These are phyloP conservation scores for Aphanocladium album DNA, from an alignment of 2,329 filamentous ascomycete genomes.

Conservation along the genomic window DNA sequence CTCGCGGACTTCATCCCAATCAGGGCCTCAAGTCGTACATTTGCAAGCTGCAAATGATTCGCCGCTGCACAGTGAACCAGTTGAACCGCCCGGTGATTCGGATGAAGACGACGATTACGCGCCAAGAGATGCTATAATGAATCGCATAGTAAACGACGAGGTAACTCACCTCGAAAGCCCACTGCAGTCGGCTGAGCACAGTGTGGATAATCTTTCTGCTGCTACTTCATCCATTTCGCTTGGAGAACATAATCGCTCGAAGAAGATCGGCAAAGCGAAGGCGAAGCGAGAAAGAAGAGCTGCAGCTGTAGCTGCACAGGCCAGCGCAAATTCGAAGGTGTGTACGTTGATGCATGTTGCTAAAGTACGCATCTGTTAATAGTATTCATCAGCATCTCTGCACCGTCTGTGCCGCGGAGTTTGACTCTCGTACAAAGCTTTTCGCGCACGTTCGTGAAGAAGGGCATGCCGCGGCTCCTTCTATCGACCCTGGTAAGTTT, in stretches of 20 bases:
- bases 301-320: slow-evolving; percentile 34
- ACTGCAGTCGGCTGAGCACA: not conserved
- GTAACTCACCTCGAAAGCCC: not conserved
- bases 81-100: not conserved
- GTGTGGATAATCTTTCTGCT: slow-evolving; percentile 14
- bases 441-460: slow-evolving; percentile 67
- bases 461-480: slow-evolving; percentile 51
- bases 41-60: not conserved
- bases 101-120: slow-evolving; percentile 40
- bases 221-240: slow-evolving; percentile 23
- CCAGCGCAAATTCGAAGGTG: slow-evolving; percentile 30
- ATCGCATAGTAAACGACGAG: slow-evolving; percentile 27
- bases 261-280: slow-evolving; percentile 48
- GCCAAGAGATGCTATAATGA: slow-evolving; percentile 38
- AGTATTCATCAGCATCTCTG: slow-evolving; percentile 34
- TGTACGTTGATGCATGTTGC: not conserved
- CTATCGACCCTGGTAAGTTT: not conserved
- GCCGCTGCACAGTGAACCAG: not conserved
- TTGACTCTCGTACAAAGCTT: slow-evolving; percentile 62
- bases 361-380: not conserved
- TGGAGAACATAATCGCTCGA: slow-evolving; percentile 21
- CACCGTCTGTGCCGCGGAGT: slow-evolving; percentile 39
- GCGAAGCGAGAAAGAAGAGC: slow-evolving; percentile 46
- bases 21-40: not conserved
- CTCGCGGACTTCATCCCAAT: not conserved